A percentile compares a stretch with the other conserved stretches of the same genome.
These are phyloP conservation scores for Lasiodiplodia sp. DNA, from an alignment of 2,329 filamentous ascomycete genomes.

Conservation along the genomic window DNA sequence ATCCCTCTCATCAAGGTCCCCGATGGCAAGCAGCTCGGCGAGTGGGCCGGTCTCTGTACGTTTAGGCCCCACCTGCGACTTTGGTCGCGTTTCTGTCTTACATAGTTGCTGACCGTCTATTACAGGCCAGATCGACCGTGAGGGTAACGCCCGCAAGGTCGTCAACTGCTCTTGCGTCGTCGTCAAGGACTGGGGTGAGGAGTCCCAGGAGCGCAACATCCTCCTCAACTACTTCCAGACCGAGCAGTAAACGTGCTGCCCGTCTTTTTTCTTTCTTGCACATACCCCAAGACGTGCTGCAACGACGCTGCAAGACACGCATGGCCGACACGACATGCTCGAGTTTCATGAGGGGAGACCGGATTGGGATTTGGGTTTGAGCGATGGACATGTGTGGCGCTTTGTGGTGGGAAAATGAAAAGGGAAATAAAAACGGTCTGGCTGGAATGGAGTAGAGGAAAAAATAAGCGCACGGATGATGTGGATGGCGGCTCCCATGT, in stretches of 20 bases:
- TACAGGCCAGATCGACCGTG: slow-evolving; percentile 94
- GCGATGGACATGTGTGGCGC: not conserved
- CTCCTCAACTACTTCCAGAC: slow-evolving; percentile 99
- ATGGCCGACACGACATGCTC: slow-evolving; percentile 8
- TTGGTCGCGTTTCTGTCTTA: not conserved
- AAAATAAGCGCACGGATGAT: slow-evolving; percentile 3
- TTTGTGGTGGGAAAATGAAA: slow-evolving; percentile 11
- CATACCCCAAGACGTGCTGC: slow-evolving; percentile 25
- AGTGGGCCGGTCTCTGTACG: slow-evolving; percentile 99
- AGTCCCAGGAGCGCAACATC: slow-evolving; percentile 97
- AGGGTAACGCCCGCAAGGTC: slow-evolving; percentile 99
- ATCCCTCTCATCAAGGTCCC: slow-evolving; percentile 99
- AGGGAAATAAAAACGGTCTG: slow-evolving; percentile 21
- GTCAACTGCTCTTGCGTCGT: slow-evolving; percentile 99
- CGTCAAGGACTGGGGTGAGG: slow-evolving; percentile 99
- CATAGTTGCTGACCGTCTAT: slow-evolving; percentile 29
- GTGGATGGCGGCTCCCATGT: slow-evolving; percentile 13
- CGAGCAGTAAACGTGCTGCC: slow-evolving; percentile 56
- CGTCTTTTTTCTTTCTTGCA: slow-evolving; percentile 9
- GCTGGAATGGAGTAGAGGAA: slow-evolving; percentile 5
- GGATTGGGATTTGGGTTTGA: slow-evolving; percentile 5
- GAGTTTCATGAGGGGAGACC: not conserved
- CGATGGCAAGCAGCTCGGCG: slow-evolving; percentile 99
- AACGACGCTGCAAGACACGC: slow-evolving; percentile 21
- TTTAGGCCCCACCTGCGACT: slow-evolving; percentile 44